A percentile compares a stretch with the other conserved stretches of the same genome.
These are phyloP conservation scores for Sporisorium graminicola DNA, from an alignment of 1,284 basidiomycete species.

Conservation along the genomic window DNA sequence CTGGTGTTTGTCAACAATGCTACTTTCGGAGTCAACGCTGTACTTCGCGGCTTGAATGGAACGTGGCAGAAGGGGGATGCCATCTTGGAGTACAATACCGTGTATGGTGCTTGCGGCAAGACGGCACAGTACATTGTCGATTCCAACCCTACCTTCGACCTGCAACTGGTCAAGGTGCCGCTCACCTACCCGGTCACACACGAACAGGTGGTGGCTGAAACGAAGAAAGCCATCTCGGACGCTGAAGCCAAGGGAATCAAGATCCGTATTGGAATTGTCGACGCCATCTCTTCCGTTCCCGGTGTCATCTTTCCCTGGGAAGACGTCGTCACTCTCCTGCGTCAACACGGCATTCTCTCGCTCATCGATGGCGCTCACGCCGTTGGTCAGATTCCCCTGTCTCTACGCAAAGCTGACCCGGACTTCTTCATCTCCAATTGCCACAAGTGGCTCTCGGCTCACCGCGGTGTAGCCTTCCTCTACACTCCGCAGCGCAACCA, in stretches of 20 bases:
- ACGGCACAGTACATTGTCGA: slow-evolving; percentile 66
- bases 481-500: slow-evolving; percentile 86
- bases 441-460: slow-evolving; percentile 74
- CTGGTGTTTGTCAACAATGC: slow-evolving; percentile 67
- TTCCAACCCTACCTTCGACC: slow-evolving; percentile 37
- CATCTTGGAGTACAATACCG: slow-evolving; percentile 56
- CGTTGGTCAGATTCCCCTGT: slow-evolving; percentile 74
- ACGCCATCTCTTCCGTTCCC: slow-evolving; percentile 79
- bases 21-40: slow-evolving; percentile 66
- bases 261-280: slow-evolving; percentile 83
- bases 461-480: slow-evolving; percentile 79
- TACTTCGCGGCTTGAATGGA: slow-evolving; percentile 56
- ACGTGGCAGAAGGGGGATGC: slow-evolving; percentile 62
- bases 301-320: slow-evolving; percentile 84
- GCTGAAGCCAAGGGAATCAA: slow-evolving; percentile 74
- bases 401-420: slow-evolving; percentile 64
- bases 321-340: slow-evolving; percentile 72
- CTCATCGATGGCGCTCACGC: slow-evolving; percentile 85
- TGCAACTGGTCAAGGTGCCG: slow-evolving; percentile 58
- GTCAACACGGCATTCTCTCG: slow-evolving; percentile 56
- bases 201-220: slow-evolving; percentile 62
- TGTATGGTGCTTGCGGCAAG: slow-evolving; percentile 64
- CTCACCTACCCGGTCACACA: slow-evolving; percentile 63
- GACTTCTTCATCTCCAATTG: slow-evolving; percentile 67
- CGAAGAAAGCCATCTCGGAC: slow-evolving; percentile 27